These are phyloP conservation scores for Zygotorulaspora chibaensis DNA, from an alignment of 805 yeast species.

Conservation along the genomic window DNA sequence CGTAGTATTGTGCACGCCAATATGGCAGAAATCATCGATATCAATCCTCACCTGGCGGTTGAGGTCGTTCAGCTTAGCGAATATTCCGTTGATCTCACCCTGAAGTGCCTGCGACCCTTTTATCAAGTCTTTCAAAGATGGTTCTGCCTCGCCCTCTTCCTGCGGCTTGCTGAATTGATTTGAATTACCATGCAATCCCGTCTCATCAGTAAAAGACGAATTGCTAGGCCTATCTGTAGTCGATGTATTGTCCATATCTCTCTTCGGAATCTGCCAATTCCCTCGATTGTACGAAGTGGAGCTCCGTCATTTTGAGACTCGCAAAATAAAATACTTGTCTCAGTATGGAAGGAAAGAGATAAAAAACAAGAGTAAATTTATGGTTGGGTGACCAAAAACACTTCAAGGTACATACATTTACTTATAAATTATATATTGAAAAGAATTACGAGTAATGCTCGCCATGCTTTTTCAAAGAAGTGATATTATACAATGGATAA, in stretches of 20 bases:
- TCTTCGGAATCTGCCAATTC: too few relatives aligned
- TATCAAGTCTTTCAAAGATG: slow-evolving; percentile 3
- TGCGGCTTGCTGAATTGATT: neutral
- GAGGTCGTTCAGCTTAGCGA: slow-evolving; percentile 16
- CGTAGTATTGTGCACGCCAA: slow-evolving; percentile 12
- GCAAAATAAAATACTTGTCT: neutral
- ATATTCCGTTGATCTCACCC: slow-evolving; percentile 22
- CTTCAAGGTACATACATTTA: neutral
- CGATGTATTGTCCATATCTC: neutral
- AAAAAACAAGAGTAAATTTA: too few relatives aligned
- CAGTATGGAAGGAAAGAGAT: too few relatives aligned
- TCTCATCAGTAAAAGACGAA: neutral
- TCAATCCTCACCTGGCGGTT: slow-evolving; percentile 28
- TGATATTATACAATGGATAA: slow-evolving; percentile 47
- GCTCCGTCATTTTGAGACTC: neutral
- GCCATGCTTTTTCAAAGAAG: slow-evolving; percentile 55
- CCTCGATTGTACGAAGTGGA: neutral
- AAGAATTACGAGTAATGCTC: slow-evolving; percentile 38
- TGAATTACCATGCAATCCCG: neutral
- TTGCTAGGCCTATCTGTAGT: neutral
- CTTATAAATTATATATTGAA: neutral
- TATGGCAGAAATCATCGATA: slow-evolving; percentile 31
- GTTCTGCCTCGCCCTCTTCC: neutral
- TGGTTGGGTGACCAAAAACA: neutral
- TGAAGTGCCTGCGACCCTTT: slow-evolving; percentile 21